These are phyloP conservation scores for Candida labiduridarum DNA, from an alignment of 1,139 yeast genomes.

Conservation along the genomic window DNA sequence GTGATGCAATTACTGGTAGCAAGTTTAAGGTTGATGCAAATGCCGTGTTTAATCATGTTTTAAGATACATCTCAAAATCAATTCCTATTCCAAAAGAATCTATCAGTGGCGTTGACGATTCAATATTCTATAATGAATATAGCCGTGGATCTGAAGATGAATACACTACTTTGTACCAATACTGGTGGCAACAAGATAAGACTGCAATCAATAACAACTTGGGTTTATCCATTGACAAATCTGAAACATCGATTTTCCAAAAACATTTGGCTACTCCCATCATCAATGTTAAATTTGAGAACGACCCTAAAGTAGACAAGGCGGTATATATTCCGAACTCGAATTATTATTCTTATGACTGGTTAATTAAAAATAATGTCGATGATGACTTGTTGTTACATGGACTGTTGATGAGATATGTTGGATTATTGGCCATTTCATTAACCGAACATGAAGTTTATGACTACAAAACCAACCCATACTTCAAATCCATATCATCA, in stretches of 20 bases:
- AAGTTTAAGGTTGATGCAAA: constrained; percentile 40
- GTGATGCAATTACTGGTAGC: constrained; percentile 43
- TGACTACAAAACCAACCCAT: constrained; percentile 28
- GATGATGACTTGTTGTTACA: constrained; percentile 37
- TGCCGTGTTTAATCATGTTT: constrained; percentile 38
- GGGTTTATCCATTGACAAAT: constrained; percentile 26
- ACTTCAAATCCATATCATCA: constrained; percentile 22
- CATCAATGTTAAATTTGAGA: constrained; percentile 38
- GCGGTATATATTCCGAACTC: constrained; percentile 39
- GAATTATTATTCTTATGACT: constrained; percentile 36
- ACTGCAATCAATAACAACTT: constrained; percentile 33
- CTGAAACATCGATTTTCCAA: constrained; percentile 40
- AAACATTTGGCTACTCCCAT: constrained; percentile 35
- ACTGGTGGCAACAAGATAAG: constrained; percentile 42
- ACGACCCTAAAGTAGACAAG: constrained; percentile 31
- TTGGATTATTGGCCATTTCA: constrained; percentile 41
- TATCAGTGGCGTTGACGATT: constrained; percentile 13
- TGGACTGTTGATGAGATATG: constrained; percentile 39
- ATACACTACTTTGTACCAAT: constrained; percentile 33
- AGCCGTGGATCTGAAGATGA: constrained; percentile 19
- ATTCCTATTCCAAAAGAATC: constrained; percentile 38
- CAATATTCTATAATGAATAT: background rate
- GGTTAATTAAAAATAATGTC: constrained; percentile 32
- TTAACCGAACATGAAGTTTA: constrained; percentile 49
- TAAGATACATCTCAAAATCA: constrained; percentile 32